Percentiles rank a stretch among this genome's conserved stretches.
phyloP scores from a whole-genome alignment of 2,329 filamentous ascomycete species.

The Venturia effusa region DNA sequence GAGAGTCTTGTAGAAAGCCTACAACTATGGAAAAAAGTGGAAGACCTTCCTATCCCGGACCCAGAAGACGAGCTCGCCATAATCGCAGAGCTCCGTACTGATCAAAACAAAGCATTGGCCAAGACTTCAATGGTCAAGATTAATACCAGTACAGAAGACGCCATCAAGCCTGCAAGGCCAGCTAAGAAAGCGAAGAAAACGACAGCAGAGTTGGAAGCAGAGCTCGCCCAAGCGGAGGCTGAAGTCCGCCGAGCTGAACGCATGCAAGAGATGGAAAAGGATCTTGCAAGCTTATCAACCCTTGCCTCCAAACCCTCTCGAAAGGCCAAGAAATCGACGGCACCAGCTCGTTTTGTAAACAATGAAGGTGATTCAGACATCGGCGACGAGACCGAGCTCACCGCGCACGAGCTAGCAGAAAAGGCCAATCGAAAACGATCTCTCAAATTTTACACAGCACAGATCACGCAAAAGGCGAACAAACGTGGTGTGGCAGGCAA shows the following conservation, averaged over 20 bases:
- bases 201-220: conserved; percentile 38
- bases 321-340: conserved; percentile 38
- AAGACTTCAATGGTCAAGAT: background rate
- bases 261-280: conserved; percentile 51
- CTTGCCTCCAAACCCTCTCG: conserved; percentile 41
- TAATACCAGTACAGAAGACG: background rate
- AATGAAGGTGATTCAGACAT: conserved; percentile 72
- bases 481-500: conserved; percentile 65
- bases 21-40: conserved; percentile 66
- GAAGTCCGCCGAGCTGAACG: conserved; percentile 43
- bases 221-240: conserved; percentile 44
- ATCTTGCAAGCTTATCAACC: conserved; percentile 59
- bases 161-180: conserved; percentile 19
- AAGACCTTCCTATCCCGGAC: conserved; percentile 48
- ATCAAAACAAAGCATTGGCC: conserved; percentile 19
- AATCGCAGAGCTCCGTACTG: conserved; percentile 23
- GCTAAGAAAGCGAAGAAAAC: conserved; percentile 33
- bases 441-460: conserved; percentile 94
- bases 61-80: conserved; percentile 27
- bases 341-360: conserved; percentile 19
- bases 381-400: conserved; percentile 75
- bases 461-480: conserved; percentile 90
- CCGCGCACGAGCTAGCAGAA: conserved; percentile 67
- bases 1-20: conserved; percentile 69
- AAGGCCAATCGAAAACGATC: conserved; percentile 87